Evolutionary conservation across 2,329 filamentous ascomycete species (phyloP).

Genomic region (Fusarium euwallaceae): DNA sequence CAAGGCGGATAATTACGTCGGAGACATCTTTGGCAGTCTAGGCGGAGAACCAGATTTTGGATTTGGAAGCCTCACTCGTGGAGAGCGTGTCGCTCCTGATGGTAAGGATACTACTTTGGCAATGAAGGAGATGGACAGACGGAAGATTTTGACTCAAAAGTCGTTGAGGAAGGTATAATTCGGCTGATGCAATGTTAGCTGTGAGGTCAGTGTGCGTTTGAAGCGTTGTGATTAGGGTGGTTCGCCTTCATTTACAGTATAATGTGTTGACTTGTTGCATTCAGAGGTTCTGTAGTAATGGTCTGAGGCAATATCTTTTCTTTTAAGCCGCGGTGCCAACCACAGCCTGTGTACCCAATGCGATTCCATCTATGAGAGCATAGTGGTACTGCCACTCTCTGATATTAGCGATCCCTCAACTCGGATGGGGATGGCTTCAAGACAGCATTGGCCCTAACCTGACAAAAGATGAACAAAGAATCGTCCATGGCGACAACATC

Average conservation of each 20-base stretch:
- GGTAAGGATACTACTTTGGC: conserved; percentile 40
- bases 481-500: not conserved
- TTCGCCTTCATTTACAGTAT: not conserved
- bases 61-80: conserved; percentile 61
- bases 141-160: conserved; percentile 42
- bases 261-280: not conserved
- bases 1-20: conserved; percentile 73
- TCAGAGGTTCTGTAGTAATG: not conserved
- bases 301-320: not conserved
- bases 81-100: conserved; percentile 47
- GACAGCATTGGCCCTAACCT: not conserved
- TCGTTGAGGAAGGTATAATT: conserved; percentile 38
- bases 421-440: not conserved
- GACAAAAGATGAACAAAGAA: not conserved
- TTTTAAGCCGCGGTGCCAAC: not conserved
- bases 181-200: too few species aligned
- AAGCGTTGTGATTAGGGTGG: not conserved
- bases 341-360: not conserved
- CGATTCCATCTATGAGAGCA: not conserved
- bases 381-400: not conserved
- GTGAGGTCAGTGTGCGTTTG: not conserved
- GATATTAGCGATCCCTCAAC: not conserved
- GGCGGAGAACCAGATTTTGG: conserved; percentile 77
- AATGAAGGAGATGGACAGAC: conserved; percentile 47
- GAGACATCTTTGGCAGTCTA: conserved; percentile 78